phyloP scores from a whole-genome alignment of 768 basidiomycete genomes.

The Phanerodontia chrysosporium region DNA sequence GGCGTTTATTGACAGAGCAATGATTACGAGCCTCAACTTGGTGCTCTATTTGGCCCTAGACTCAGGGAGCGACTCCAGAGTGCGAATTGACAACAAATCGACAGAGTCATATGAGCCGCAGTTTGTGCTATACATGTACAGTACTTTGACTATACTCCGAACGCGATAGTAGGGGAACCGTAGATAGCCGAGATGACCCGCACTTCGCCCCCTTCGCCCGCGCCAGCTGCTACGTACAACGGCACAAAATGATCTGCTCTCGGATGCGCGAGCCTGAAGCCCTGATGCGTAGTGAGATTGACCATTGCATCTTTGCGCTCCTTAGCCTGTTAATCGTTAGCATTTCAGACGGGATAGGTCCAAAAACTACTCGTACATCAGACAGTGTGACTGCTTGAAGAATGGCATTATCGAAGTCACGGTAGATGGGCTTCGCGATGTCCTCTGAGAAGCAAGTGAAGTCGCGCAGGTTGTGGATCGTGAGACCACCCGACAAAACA shows the following conservation, averaged over 20 bases:
- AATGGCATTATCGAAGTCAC: constrained; percentile 57
- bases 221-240: constrained; percentile 72
- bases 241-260: constrained; percentile 81
- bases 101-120: no score
- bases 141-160: constrained; percentile 50
- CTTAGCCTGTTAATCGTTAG: constrained; percentile 31
- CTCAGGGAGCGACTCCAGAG: no score
- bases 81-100: no score
- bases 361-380: constrained; percentile 39
- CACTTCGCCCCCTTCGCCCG: constrained; percentile 52
- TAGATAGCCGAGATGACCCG: constrained; percentile 48
- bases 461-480: constrained; percentile 64
- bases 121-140: no score
- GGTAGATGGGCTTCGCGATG: constrained; percentile 44
- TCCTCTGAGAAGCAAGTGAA: constrained; percentile 44
- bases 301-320: constrained; percentile 53
- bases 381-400: constrained; percentile 45
- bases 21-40: no score
- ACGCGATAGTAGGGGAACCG: constrained; percentile 62
- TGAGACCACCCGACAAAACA: constrained; percentile 67
- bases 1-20: neutral
- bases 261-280: constrained; percentile 68
- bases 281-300: constrained; percentile 49
- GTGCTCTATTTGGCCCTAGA: no score
- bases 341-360: neutral